Base-by-base conservation (phyloP, 2,329 filamentous ascomycete species). In the Ophiostoma perfectum region DNA sequence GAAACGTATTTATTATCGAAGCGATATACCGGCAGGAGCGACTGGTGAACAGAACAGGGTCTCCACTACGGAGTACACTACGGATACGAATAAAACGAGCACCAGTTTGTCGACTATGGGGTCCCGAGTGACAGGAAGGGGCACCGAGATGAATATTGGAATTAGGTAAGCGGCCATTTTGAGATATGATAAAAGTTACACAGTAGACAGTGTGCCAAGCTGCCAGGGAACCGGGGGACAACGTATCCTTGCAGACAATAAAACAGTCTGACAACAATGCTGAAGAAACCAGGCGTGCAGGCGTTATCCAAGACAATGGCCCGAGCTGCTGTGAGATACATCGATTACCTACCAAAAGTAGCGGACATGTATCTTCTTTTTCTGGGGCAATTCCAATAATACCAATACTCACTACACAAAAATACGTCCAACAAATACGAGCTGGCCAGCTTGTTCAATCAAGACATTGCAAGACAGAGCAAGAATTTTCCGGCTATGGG, bases 31-130 rank as follows among this genome's bases (percentile, higher is more conserved):
- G 58, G 36, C 58, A 41, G 58, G 58, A 62, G 36, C 14, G 58
- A 16, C 58, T 39, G 58, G 14, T 41, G 6, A 39, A 4, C 36
- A n/a, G n/a, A 39, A 36, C 55, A 39, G 39, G 36, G 58, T 42
- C 58, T 62, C 58, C 58, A 62, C 58, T 42, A 62, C 36, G 58
- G 58, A 62, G 58, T 41, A 62, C 58, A 62, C 58, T 62, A 62
- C 49, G 14, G 14, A 39, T 62, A 62, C 55, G 49, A 55, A 55
- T 55, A 55, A 55, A 55, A 55, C 49, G n/a, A 55, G 47, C 16
- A 52, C 9, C 47, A 12, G 47, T 52, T 52, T 12, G 47, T 52
- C 47, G 47, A n/a, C n/a, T 8, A 55, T 4, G 47, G 18, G 18
- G 47, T 49, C 27, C 27, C 27, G 27, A 27, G 27, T 27, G 14